A percentile compares a stretch with the other conserved stretches of the same genome.
These are phyloP conservation scores for Rhizopogon vulgaris DNA, from an alignment of 768 basidiomycete species.

Conservation along the genomic window DNA sequence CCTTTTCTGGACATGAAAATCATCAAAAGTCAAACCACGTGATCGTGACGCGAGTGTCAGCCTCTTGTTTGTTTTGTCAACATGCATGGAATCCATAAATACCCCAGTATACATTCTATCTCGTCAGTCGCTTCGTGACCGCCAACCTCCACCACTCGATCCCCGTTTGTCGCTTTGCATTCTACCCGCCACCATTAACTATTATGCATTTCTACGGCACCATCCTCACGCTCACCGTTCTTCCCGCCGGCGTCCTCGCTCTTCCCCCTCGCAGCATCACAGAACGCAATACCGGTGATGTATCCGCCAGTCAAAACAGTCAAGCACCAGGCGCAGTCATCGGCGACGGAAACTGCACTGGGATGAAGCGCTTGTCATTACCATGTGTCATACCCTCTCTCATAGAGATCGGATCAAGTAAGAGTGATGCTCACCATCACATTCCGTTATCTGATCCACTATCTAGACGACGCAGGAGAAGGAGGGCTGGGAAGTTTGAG, in stretches of 20 bases:
- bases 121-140: conserved; percentile 6
- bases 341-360: background rate
- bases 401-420: conserved; percentile 9
- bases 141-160: conserved; percentile 2
- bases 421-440: background rate
- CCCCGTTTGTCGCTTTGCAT: background rate
- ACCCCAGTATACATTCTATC: background rate
- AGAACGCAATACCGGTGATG: conserved; percentile 8
- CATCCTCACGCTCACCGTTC: conserved; percentile 17
- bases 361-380: background rate
- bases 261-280: conserved; percentile 20
- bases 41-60: conserved; percentile 15
- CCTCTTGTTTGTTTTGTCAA: conserved; percentile 8
- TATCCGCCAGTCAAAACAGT: conserved; percentile 21
- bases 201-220: conserved; percentile 20
- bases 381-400: background rate
- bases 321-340: conserved; percentile 30
- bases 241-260: conserved; percentile 19
- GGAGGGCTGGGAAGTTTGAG: conserved; percentile 5
- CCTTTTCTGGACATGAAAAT: no score
- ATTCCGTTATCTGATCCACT: background rate
- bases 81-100: conserved; percentile 7
- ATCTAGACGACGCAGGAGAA: conserved; percentile 9
- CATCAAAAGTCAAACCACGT: conserved; percentile 21
- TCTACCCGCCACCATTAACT: background rate